A percentile compares a stretch with the other conserved stretches of the same genome.
Evolutionary conservation across 495 filamentous ascomycete genomes (phyloP).

Genomic region (Apiosordaria backusii): DNA sequence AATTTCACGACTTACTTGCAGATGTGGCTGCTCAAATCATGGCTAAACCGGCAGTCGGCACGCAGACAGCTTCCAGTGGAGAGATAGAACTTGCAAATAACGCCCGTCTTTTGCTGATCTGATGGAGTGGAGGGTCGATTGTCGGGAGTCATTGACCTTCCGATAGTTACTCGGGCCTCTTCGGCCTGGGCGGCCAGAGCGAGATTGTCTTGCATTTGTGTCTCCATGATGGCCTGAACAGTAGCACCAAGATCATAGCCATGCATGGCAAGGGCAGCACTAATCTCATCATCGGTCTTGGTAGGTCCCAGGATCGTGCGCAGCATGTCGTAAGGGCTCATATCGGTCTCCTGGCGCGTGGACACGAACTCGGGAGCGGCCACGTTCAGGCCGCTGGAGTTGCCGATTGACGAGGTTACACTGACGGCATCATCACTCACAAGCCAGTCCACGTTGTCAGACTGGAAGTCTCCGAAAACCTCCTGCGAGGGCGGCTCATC

Average conservation of each 20-base stretch:
- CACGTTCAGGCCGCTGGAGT: slow-evolving; percentile 64
- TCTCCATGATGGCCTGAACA: slow-evolving; percentile 78
- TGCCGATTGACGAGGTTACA: slow-evolving; percentile 66
- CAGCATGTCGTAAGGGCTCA: slow-evolving; percentile 98
- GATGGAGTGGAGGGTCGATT: slow-evolving; percentile 69
- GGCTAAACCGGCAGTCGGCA: slow-evolving; percentile 95
- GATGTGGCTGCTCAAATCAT: slow-evolving; percentile 90
- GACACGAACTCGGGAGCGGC: slow-evolving; percentile 73
- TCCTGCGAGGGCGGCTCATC: slow-evolving; percentile 71
- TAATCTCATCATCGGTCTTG: slow-evolving; percentile 89
- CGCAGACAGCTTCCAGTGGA: slow-evolving; percentile 88
- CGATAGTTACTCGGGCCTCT: slow-evolving; percentile 64
- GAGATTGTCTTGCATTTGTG: slow-evolving; percentile 42
- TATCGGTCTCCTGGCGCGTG: slow-evolving; percentile 68
- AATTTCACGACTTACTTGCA: slow-evolving; percentile 76
- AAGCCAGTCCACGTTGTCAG: slow-evolving; percentile 93
- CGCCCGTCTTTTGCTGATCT: slow-evolving; percentile 65
- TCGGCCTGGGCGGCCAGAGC: slow-evolving; percentile 41
- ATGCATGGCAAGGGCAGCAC: slow-evolving; percentile 79
- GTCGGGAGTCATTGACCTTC: slow-evolving; percentile 80
- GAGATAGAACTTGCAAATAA: slow-evolving; percentile 95
- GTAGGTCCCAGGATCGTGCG: slow-evolving; percentile 89
- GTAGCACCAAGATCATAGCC: slow-evolving; percentile 91
- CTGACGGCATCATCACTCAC: slow-evolving; percentile 85
- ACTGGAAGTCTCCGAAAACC: slow-evolving; percentile 86